Conservation (phyloP, 495 filamentous ascomycete species). For the Xylaria acuta region DNA sequence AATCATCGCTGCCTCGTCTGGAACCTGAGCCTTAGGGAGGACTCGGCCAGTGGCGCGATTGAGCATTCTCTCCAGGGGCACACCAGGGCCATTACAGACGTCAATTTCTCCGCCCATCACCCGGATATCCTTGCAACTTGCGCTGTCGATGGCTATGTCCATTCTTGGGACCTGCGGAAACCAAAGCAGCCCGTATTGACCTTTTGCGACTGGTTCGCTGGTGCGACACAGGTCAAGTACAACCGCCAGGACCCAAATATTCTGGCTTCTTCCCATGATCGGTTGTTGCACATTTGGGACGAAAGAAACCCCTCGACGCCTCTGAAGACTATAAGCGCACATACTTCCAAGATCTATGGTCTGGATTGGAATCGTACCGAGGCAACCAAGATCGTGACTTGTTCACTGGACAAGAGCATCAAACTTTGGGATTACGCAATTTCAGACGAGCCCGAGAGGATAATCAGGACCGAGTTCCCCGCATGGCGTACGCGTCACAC, state of each 20-base stretch:
- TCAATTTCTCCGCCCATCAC: constrained; percentile 95
- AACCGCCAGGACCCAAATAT: constrained; percentile 85
- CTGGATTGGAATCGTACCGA: constrained; percentile 90
- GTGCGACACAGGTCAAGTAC: constrained; percentile 95
- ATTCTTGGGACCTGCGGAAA: constrained; percentile 88
- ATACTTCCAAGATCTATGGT: constrained; percentile 95
- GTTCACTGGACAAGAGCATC: constrained; percentile 89
- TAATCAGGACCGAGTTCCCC: constrained; percentile 82
- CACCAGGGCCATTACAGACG: constrained; percentile 89
- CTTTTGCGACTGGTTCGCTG: constrained; percentile 94
- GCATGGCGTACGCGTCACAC: constrained; percentile 95
- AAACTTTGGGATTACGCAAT: constrained; percentile 90
- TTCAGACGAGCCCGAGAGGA: constrained; percentile 69
- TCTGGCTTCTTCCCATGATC: constrained; percentile 89
- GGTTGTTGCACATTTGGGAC: constrained; percentile 89
- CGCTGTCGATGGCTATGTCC: constrained; percentile 89
- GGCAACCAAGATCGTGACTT: constrained; percentile 75
- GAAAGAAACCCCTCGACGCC: constrained; percentile 79
- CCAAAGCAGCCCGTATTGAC: constrained; percentile 76
- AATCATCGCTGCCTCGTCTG: constrained; percentile 95
- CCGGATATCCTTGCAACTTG: constrained; percentile 90
- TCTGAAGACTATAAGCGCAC: constrained; percentile 82
- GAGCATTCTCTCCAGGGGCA: constrained; percentile 92
- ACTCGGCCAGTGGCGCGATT: constrained; percentile 72
- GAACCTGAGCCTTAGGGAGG: constrained; percentile 81